Conservation (phyloP, 202 grass and related monocot species). For the Saccharum hybrid region DNA sequence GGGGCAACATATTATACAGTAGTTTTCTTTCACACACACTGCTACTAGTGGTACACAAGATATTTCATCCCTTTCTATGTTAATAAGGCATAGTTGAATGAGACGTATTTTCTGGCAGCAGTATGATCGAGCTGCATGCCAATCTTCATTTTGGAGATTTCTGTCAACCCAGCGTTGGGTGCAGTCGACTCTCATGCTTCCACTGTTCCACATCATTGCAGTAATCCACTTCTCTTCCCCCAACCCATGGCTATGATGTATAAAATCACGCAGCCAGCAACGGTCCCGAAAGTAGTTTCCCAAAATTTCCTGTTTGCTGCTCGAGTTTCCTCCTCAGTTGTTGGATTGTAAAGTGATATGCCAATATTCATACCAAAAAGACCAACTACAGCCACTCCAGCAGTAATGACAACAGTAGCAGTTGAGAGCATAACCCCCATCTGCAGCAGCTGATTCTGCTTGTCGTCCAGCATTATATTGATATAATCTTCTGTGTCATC, state of each 20-base stretch:
- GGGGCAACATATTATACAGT: slow-evolving; percentile 25
- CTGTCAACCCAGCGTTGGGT: background rate
- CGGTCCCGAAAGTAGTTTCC: slow-evolving; percentile 73
- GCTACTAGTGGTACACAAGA: background rate
- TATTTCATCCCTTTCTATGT: background rate
- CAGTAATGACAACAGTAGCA: slow-evolving; percentile 82
- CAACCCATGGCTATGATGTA: slow-evolving; percentile 80
- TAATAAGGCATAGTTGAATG: background rate
- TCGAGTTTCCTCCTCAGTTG: slow-evolving; percentile 30
- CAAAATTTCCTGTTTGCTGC: slow-evolving; percentile 64
- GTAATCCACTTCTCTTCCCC: slow-evolving; percentile 83
- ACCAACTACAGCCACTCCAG: slow-evolving; percentile 79
- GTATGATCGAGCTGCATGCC: background rate
- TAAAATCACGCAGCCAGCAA: slow-evolving; percentile 65
- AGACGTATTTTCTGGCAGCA: background rate
- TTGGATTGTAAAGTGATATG: slow-evolving; percentile 57
- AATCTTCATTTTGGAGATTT: background rate
- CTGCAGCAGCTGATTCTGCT: slow-evolving; percentile 91
- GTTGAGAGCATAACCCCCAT: slow-evolving; percentile 98
- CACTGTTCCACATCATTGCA: slow-evolving; percentile 49
- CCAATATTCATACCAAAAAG: slow-evolving; percentile 95
- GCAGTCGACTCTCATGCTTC: background rate
- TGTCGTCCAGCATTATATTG: slow-evolving; percentile 98
- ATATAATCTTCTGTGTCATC: slow-evolving; percentile 98
- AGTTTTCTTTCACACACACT: background rate